A percentile compares a stretch with the other conserved stretches of the same genome.
These are phyloP conservation scores for Quercus agrifolia DNA, from an alignment of 306 rosid species.

Conservation along the genomic window DNA sequence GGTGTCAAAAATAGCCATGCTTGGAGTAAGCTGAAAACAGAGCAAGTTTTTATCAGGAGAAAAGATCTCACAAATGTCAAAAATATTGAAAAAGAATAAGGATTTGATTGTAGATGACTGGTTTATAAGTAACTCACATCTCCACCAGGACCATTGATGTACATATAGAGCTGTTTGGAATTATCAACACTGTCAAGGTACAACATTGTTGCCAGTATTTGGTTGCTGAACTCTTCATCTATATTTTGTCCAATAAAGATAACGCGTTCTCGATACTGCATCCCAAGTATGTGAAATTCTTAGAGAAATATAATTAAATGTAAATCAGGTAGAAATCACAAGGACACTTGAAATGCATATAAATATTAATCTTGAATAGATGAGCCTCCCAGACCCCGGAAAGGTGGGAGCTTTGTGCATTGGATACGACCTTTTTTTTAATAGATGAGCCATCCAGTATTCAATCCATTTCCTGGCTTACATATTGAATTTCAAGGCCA, in stretches of 20 bases:
- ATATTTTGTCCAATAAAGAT: conserved; percentile 76
- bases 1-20: conserved; percentile 85
- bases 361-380: conserved; percentile 4
- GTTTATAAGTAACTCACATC: conserved; percentile 61
- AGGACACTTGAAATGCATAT: conserved; percentile 12
- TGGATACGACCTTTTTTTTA: too few species aligned
- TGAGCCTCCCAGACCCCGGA: neutral
- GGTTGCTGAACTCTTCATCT: conserved; percentile 92
- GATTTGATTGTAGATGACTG: conserved; percentile 14
- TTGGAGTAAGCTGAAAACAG: conserved; percentile 83
- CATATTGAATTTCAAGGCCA: neutral
- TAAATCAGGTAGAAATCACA: conserved; percentile 7
- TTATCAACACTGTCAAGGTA: conserved; percentile 82
- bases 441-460: neutral
- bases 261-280: conserved; percentile 92
- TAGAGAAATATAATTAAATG: conserved; percentile 16
- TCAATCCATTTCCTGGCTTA: neutral
- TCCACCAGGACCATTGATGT: conserved; percentile 94
- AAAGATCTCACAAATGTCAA: conserved; percentile 12
- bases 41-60: conserved; percentile 20
- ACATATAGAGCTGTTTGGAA: conserved; percentile 64
- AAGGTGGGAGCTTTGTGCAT: too few species aligned
- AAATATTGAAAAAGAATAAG: conserved; percentile 11
- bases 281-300: conserved; percentile 23
- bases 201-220: conserved; percentile 84